phyloP scores from a whole-genome alignment of 2,329 filamentous ascomycete species.

The Venturia nashicola region DNA sequence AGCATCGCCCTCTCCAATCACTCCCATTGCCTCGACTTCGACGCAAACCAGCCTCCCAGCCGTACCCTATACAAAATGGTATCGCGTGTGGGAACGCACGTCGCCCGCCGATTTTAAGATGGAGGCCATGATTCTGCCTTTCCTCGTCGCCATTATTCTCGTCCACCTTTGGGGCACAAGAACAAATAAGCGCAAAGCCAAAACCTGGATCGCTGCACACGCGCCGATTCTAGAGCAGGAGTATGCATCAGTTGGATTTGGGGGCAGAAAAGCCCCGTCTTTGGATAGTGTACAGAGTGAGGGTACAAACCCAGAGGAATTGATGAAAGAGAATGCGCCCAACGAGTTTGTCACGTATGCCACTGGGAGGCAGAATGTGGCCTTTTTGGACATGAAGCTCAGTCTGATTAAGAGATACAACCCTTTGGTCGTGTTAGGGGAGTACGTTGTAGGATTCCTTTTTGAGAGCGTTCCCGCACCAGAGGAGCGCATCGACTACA shows the following conservation, averaged over 20 bases:
- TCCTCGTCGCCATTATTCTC: constrained; percentile 61
- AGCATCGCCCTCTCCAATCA: constrained; percentile 31
- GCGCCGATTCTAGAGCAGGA: constrained; percentile 61
- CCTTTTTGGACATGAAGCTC: constrained; percentile 78
- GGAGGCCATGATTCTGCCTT: constrained; percentile 69
- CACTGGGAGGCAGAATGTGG: constrained; percentile 83
- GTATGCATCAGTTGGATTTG: constrained; percentile 79
- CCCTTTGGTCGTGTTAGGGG: constrained; percentile 54
- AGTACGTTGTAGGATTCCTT: constrained; percentile 61
- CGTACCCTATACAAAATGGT: constrained; percentile 84
- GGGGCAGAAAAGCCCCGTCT: constrained; percentile 36
- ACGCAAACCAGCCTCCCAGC: constrained; percentile 30
- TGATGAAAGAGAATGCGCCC: constrained; percentile 76
- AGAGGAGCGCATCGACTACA: constrained; percentile 61
- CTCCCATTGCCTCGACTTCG: constrained; percentile 19
- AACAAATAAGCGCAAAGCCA: constrained; percentile 68
- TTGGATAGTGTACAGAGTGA: constrained; percentile 33
- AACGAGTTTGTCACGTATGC: constrained; percentile 82
- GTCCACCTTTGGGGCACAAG: constrained; percentile 73
- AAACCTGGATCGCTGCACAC: constrained; percentile 67
- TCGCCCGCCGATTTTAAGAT: constrained; percentile 72
- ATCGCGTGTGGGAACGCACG: constrained; percentile 88
- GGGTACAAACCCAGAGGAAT: constrained; percentile 37
- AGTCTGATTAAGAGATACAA: constrained; percentile 79
- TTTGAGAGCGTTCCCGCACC: constrained; percentile 63